These are phyloP conservation scores for Chloris gayana DNA, from an alignment of 176 grass and related monocot species.

Conservation along the genomic window DNA sequence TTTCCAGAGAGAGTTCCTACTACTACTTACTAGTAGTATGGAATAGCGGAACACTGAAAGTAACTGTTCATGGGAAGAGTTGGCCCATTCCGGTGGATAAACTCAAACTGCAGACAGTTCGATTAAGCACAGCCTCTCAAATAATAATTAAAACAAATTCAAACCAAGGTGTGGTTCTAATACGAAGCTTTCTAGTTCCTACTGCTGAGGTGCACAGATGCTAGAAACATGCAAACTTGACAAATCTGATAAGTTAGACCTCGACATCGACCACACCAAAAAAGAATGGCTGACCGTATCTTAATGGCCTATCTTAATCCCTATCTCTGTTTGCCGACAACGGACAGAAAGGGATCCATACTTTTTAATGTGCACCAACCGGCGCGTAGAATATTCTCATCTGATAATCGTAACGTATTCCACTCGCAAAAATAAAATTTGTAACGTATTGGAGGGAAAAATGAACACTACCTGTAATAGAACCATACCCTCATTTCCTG, in stretches of 20 bases:
- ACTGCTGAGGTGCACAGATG: background rate
- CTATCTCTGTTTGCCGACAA: constrained; percentile 5
- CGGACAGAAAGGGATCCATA: constrained; percentile 22
- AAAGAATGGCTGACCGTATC: background rate
- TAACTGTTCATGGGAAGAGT: background rate
- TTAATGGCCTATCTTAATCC: constrained; percentile 11
- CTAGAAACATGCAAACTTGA: constrained; percentile 24
- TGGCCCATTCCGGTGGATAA: background rate
- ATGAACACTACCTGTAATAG: constrained; percentile 1
- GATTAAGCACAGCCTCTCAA: background rate
- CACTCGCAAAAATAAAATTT: too few relatives aligned
- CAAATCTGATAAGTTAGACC: constrained; percentile 14
- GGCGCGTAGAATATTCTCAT: background rate
- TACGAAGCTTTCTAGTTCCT: background rate
- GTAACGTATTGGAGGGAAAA: background rate
- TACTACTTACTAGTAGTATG: background rate
- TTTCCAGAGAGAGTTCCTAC: background rate
- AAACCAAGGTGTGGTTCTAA: background rate
- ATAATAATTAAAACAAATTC: background rate
- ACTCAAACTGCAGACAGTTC: background rate
- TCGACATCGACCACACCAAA: background rate
- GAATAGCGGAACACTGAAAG: background rate
- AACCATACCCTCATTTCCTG: background rate
- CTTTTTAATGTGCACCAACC: constrained; percentile 15
- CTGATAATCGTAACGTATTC: background rate